Percentiles rank a stretch among this genome's conserved stretches.
Evolutionary conservation across 1,139 yeast species (phyloP).

Genomic region (Taphrina pruni): DNA sequence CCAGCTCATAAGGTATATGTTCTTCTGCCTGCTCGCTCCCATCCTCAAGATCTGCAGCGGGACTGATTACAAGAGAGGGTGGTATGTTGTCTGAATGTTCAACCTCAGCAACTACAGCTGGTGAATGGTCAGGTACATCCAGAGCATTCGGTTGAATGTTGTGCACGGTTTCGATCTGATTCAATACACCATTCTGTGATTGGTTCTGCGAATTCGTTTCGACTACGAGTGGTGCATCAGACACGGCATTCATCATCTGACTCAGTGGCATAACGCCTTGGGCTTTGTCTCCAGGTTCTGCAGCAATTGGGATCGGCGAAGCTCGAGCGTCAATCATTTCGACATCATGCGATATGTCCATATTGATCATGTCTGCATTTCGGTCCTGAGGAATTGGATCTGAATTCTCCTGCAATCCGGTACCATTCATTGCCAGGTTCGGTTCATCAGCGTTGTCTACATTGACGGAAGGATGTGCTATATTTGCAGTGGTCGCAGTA

Average conservation of each 20-base stretch:
- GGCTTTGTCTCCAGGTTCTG: background rate
- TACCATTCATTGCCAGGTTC: background rate
- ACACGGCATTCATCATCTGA: background rate
- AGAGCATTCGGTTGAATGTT: background rate
- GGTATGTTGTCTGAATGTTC: background rate
- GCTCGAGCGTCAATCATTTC: background rate
- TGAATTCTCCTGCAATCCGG: background rate
- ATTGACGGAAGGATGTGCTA: background rate
- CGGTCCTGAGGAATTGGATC: background rate
- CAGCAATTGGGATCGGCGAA: background rate
- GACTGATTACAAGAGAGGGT: background rate
- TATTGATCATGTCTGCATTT: background rate
- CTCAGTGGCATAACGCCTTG: background rate
- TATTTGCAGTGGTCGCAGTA: background rate
- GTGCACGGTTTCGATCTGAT: background rate
- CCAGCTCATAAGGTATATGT: constrained; percentile 51
- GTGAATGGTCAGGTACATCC: background rate
- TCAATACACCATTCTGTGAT: background rate
- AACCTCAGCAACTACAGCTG: background rate
- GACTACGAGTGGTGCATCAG: background rate
- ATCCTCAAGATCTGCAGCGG: background rate
- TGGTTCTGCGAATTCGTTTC: background rate
- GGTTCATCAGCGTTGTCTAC: background rate
- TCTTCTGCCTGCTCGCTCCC: constrained; percentile 4
- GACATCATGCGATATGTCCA: background rate